Evolutionary conservation across 1,139 yeast genomes (phyloP).

Genomic region (Suhomyces atakaporum): DNA sequence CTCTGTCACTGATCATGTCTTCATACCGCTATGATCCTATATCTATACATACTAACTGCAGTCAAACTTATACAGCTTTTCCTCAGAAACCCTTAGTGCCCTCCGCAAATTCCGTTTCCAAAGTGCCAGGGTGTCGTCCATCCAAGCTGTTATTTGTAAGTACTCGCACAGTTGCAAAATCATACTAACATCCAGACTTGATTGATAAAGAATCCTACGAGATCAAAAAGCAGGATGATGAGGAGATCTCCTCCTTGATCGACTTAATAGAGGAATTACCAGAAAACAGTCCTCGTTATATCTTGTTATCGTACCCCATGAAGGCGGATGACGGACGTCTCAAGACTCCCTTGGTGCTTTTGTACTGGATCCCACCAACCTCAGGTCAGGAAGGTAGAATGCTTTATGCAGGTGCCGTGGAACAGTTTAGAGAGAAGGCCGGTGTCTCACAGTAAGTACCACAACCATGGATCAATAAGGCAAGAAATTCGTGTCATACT

Average conservation of each 20-base stretch:
- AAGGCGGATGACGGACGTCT: constrained; percentile 70
- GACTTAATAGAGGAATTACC: constrained; percentile 77
- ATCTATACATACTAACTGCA: constrained; percentile 10
- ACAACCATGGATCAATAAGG: too few species aligned
- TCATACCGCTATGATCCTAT: too few species aligned
- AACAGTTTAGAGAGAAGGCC: constrained; percentile 72
- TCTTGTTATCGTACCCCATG: constrained; percentile 77
- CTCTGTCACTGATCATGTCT: too few species aligned
- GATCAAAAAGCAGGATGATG: constrained; percentile 50
- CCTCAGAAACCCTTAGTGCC: constrained; percentile 61
- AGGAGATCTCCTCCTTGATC: constrained; percentile 49
- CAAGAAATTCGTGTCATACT: too few species aligned
- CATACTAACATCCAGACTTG: constrained; percentile 33
- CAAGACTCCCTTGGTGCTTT: constrained; percentile 69
- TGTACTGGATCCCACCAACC: constrained; percentile 87
- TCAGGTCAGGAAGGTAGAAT: constrained; percentile 76
- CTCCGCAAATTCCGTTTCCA: constrained; percentile 73
- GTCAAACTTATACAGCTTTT: constrained; percentile 60
- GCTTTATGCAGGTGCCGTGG: constrained; percentile 90
- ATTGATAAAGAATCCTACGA: constrained; percentile 61
- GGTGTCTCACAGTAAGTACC: constrained; percentile 65
- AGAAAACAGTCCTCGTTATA: constrained; percentile 75
- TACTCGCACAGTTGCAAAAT: constrained; percentile 11
- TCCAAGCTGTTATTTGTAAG: constrained; percentile 68
- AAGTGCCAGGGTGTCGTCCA: constrained; percentile 62